Conservation (phyloP, 306 rosid species). For the Fragaria vesca region DNA sequence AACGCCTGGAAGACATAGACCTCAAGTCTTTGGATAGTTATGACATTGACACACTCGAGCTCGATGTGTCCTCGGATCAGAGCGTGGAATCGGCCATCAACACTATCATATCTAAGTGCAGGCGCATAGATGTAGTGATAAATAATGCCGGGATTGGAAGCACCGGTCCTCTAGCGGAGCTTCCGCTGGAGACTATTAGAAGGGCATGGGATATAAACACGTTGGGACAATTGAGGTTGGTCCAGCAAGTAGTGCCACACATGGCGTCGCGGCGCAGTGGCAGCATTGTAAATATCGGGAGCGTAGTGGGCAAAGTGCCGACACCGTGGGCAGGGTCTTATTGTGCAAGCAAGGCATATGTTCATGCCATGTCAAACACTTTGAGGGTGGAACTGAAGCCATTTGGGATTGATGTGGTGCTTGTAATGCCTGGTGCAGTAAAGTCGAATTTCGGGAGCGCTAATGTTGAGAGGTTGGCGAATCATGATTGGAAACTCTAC, state of each 20-base stretch:
- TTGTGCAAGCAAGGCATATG: constrained; percentile 67
- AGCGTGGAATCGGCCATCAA: constrained; percentile 55
- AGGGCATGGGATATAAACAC: constrained; percentile 78
- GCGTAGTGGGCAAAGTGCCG: constrained; percentile 60
- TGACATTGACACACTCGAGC: constrained; percentile 50
- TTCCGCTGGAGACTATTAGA: constrained; percentile 51
- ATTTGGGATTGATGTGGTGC: constrained; percentile 66
- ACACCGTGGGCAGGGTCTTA: constrained; percentile 92
- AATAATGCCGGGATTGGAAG: constrained; percentile 81
- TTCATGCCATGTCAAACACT: constrained; percentile 62
- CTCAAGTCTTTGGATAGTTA: constrained; percentile 16
- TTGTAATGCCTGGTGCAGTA: constrained; percentile 71
- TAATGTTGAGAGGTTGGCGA: constrained; percentile 37
- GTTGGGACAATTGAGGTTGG: constrained; percentile 65
- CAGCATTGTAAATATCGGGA: constrained; percentile 65
- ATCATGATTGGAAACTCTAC: constrained; percentile 64
- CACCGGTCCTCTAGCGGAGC: constrained; percentile 73
- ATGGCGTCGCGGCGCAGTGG: constrained; percentile 63
- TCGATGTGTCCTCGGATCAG: constrained; percentile 61
- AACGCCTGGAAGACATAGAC: constrained; percentile 50
- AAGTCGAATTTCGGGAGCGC: constrained; percentile 66
- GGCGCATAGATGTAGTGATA: constrained; percentile 57
- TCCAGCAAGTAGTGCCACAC: constrained; percentile 74
- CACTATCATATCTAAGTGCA: constrained; percentile 44
- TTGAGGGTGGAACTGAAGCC: constrained; percentile 68